Evolutionary conservation across 140 eudicot species (phyloP).

Genomic region (Erigeron philadelphicus): DNA sequence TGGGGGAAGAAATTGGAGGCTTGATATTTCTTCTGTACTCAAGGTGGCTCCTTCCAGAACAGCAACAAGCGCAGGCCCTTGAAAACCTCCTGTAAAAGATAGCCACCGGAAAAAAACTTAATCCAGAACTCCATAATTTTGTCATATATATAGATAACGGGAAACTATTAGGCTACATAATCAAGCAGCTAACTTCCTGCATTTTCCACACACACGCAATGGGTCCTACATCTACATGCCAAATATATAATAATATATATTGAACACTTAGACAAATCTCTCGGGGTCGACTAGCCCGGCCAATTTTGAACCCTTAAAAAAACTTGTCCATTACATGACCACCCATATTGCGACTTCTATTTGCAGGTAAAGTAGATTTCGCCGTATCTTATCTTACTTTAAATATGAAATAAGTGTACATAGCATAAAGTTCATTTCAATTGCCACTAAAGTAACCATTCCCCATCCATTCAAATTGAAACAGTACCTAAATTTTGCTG

Average conservation of each 20-base stretch:
- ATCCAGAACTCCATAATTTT: conserved; percentile 7
- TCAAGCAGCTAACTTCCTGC: too few species aligned
- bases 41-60: conserved; percentile 84
- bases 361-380: conserved; percentile 12
- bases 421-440: conserved; percentile 21
- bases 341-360: not conserved
- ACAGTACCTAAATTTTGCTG: conserved; percentile 87
- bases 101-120: not conserved
- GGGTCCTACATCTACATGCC: too few species aligned
- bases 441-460: conserved; percentile 11
- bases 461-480: not conserved
- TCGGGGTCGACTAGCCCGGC: not conserved
- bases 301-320: not conserved
- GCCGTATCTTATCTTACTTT: conserved; percentile 4
- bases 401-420: not conserved
- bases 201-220: too few species aligned
- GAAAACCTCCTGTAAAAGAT: conserved; percentile 74
- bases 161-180: too few species aligned
- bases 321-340: not conserved
- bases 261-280: not conserved
- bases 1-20: conserved; percentile 95
- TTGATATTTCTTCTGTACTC: conserved; percentile 82
- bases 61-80: conserved; percentile 93
- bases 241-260: not conserved
- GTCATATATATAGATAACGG: not conserved